phyloP scores from a whole-genome alignment of 2,329 filamentous ascomycete species.

The Pseudogymnoascus sp. region DNA sequence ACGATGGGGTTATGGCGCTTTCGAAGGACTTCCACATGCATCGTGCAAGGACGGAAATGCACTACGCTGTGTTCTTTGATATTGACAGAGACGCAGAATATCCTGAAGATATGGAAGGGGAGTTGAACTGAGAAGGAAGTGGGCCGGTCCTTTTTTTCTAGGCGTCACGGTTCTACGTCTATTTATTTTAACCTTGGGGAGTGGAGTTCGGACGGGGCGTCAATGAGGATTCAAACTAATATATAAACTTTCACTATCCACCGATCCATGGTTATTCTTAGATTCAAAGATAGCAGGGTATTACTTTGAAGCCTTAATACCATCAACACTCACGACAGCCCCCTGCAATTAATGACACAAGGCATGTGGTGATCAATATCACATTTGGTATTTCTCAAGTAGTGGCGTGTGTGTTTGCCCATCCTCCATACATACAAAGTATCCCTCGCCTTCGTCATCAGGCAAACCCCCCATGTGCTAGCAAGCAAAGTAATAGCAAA shows the following conservation, averaged over 20 bases:
- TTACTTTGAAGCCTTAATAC: not conserved
- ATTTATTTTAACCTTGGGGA: too few relatives aligned
- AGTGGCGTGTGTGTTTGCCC: not conserved
- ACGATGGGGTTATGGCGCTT: not conserved
- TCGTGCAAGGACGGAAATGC: not conserved
- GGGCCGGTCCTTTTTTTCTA: not conserved
- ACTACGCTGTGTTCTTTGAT: not conserved
- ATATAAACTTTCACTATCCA: not conserved
- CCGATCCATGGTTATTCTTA: not conserved
- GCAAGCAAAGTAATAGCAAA: not conserved
- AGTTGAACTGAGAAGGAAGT: not conserved
- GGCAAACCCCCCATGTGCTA: not conserved
- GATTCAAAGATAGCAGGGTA: not conserved
- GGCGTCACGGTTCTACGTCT: too few relatives aligned
- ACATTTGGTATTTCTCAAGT: not conserved
- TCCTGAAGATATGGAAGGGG: not conserved
- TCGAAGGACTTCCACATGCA: not conserved
- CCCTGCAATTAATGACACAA: not conserved
- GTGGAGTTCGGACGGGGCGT: too few relatives aligned
- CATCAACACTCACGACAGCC: not conserved
- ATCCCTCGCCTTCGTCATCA: not conserved
- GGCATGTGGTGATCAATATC: not conserved
- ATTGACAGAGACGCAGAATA: not conserved
- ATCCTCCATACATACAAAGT: slow-evolving; percentile 1
- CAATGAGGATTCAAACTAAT: not conserved